Evolutionary conservation across 1,284 basidiomycete genomes (phyloP).

Genomic region (Paramarasmius palmivorus): DNA sequence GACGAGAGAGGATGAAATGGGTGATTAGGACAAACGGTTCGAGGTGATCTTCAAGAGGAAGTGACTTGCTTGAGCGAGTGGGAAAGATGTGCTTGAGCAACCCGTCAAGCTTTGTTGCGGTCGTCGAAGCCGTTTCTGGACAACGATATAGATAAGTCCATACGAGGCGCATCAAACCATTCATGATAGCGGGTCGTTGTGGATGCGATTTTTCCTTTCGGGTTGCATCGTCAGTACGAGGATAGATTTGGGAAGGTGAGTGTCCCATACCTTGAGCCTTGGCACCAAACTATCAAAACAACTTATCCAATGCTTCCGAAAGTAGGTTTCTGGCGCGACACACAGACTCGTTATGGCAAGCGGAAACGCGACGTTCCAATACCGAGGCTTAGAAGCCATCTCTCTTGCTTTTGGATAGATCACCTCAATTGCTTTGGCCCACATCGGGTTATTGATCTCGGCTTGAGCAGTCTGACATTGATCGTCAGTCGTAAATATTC

Average conservation of each 20-base stretch:
- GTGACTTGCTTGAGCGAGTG: conserved; percentile 62
- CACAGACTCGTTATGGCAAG: conserved; percentile 84
- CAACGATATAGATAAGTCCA: conserved; percentile 97
- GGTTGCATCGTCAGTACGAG: conserved; percentile 10
- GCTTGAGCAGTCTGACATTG: conserved; percentile 81
- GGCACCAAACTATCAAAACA: conserved; percentile 72
- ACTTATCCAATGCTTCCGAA: conserved; percentile 79
- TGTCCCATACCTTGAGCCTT: conserved; percentile 73
- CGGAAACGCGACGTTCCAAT: conserved; percentile 89
- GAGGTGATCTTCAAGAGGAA: conserved; percentile 73
- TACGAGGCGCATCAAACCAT: conserved; percentile 81
- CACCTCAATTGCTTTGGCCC: conserved; percentile 88
- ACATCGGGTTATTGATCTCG: conserved; percentile 94
- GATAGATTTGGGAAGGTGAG: conserved; percentile 1
- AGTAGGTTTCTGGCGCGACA: conserved; percentile 85
- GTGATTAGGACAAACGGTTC: conserved; percentile 80
- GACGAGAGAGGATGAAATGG: conserved; percentile 83
- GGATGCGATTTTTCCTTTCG: conserved; percentile 77
- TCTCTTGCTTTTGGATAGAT: conserved; percentile 85
- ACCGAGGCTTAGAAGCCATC: conserved; percentile 89
- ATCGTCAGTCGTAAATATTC: not conserved
- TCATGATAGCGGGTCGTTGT: conserved; percentile 76
- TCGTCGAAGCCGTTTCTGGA: conserved; percentile 80
- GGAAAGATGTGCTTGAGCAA: conserved; percentile 83
- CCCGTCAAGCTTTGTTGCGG: conserved; percentile 76